These are phyloP conservation scores for Colletotrichum chlorophyti DNA, from an alignment of 2,329 filamentous ascomycete species.

Conservation along the genomic window DNA sequence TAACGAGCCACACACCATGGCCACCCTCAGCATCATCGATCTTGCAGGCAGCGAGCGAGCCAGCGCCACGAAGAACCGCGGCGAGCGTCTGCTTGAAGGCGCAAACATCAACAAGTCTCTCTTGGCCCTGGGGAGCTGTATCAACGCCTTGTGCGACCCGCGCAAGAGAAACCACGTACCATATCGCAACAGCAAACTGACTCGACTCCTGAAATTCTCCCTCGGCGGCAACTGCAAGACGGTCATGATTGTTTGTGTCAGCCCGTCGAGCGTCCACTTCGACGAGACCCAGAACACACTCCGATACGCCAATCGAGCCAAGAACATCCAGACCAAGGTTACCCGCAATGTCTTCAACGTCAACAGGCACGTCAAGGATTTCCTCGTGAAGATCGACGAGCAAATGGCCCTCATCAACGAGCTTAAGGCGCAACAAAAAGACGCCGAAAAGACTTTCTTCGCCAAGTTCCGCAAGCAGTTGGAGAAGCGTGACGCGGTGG, in stretches of 20 bases:
- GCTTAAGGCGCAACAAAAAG: slow-evolving; percentile 89
- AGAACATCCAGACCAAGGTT: slow-evolving; percentile 99
- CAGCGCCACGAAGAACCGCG: slow-evolving; percentile 95
- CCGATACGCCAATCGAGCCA: slow-evolving; percentile 95
- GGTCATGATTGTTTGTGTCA: slow-evolving; percentile 99
- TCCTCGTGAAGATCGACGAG: slow-evolving; percentile 98
- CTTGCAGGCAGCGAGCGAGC: slow-evolving; percentile 94
- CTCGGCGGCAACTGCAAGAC: slow-evolving; percentile 98
- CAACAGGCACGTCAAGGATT: slow-evolving; percentile 98
- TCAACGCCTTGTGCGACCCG: slow-evolving; percentile 95
- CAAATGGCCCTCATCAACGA: slow-evolving; percentile 98
- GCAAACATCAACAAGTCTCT: slow-evolving; percentile 99
- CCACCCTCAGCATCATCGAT: slow-evolving; percentile 97
- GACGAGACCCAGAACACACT: slow-evolving; percentile 98
- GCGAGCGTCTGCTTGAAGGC: slow-evolving; percentile 88
- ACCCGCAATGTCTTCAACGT: slow-evolving; percentile 99
- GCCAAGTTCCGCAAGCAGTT: slow-evolving; percentile 89
- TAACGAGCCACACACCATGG: slow-evolving; percentile 97
- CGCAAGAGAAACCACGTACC: slow-evolving; percentile 93
- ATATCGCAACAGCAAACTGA: slow-evolving; percentile 97
- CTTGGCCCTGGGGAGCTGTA: slow-evolving; percentile 92
- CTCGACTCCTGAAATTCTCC: slow-evolving; percentile 93
- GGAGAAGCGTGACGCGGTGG: slow-evolving; percentile 79
- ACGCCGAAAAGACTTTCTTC: slow-evolving; percentile 82
- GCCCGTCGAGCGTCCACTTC: slow-evolving; percentile 93